Evolutionary conservation across 1,284 basidiomycete species (phyloP).

Genomic region (Trichosporon asahii): DNA sequence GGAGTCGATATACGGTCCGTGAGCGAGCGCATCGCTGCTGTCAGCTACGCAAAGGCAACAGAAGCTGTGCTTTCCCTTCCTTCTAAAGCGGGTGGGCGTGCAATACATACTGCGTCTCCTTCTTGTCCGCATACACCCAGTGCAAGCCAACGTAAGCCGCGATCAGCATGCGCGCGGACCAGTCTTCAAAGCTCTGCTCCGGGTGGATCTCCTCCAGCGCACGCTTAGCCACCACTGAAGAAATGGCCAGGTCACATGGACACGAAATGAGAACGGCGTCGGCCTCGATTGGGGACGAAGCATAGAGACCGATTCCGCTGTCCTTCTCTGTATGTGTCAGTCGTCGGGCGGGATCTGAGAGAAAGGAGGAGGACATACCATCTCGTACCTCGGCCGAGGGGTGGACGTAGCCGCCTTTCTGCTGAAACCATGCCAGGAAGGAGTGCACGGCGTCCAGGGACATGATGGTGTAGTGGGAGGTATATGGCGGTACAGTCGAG

Average conservation of each 20-base stretch:
- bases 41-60: background rate
- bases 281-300: conserved; percentile 55
- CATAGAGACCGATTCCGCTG: conserved; percentile 62
- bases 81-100: background rate
- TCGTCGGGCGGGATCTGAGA: too few relatives aligned
- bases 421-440: conserved; percentile 15
- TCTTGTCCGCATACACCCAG: conserved; percentile 55
- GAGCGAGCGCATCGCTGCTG: conserved; percentile 45
- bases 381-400: conserved; percentile 23
- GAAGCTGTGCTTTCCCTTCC: too few relatives aligned
- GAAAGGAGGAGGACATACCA: conserved; percentile 46
- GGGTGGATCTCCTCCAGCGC: conserved; percentile 22
- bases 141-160: conserved; percentile 69
- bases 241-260: conserved; percentile 70
- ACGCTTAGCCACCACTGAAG: conserved; percentile 47
- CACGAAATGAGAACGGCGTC: conserved; percentile 66
- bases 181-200: conserved; percentile 46
- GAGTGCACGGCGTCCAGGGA: conserved; percentile 13
- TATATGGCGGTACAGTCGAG: background rate
- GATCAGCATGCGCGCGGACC: conserved; percentile 69
- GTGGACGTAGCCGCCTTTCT: conserved; percentile 12
- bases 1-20: conserved; percentile 62
- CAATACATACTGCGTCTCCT: conserved; percentile 23
- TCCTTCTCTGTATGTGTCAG: conserved; percentile 29
- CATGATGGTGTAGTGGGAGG: conserved; percentile 5